Evolutionary conservation across 192 early-diverging fungal species (phyloP).

Genomic region (Chytriomyces confervae): DNA sequence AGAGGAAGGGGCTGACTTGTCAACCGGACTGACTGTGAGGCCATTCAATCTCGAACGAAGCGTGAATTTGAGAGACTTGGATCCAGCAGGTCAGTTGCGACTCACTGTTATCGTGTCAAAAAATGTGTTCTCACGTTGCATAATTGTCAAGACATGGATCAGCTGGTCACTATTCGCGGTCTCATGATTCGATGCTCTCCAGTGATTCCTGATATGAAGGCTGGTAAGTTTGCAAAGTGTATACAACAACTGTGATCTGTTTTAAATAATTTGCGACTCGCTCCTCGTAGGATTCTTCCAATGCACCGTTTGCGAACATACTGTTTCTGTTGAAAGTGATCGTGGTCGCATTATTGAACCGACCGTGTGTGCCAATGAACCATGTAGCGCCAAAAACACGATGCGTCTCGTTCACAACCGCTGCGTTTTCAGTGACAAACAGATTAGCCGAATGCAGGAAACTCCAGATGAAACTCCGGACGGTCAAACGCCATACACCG

Average conservation of each 20-base stretch:
- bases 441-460: conserved; percentile 92
- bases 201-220: conserved; percentile 93
- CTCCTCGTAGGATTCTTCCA: conserved; percentile 80
- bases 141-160: conserved; percentile 82
- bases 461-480: conserved; percentile 94
- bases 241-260: not conserved
- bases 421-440: conserved; percentile 92
- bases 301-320: conserved; percentile 88
- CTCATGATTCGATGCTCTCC: conserved; percentile 90
- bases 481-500: conserved; percentile 97
- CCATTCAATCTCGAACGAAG: conserved; percentile 81
- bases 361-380: conserved; percentile 75
- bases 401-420: conserved; percentile 94
- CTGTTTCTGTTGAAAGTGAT: conserved; percentile 77
- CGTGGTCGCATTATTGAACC: conserved; percentile 90
- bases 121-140: not conserved
- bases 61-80: conserved; percentile 93
- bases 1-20: conserved; percentile 60
- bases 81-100: conserved; percentile 71
- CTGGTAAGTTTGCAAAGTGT: conserved; percentile 50
- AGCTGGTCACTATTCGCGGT: conserved; percentile 93
- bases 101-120: not conserved
- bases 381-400: conserved; percentile 79
- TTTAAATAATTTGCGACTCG: not conserved
- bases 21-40: conserved; percentile 70